Base-by-base conservation (phyloP, 148 eudicot species). In the Rhododendron molle region DNA sequence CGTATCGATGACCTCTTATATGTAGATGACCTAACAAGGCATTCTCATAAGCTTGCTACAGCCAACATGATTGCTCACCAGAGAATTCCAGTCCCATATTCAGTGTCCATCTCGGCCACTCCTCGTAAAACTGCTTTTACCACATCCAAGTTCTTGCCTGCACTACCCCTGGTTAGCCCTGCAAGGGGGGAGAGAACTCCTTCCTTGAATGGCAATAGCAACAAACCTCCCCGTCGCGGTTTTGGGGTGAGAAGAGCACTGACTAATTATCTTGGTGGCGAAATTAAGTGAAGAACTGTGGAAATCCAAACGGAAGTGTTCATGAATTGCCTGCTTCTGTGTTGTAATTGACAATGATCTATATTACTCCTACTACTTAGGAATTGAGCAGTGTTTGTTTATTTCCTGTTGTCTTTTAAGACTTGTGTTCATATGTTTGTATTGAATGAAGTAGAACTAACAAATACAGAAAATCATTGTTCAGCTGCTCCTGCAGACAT, bases 1-100 rank as follows among this genome's bases (percentile, higher is more conserved):
- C 93, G 98, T 2, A 92, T 95, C 44, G 98, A 95, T 28, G 96
- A 95, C 81, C 91, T 95, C 10, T 85, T 93, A 9, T 50, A 80
- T 3, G 62, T 80, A 54, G 62, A 80, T 80, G 82, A 80, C 62
- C 82, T 80, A 16, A 80, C 82, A 5, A 80, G 62, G 36, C 82
- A 80, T 49, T 80, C 82, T 50, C 40, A 80, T 7, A 50, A 28
- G 82, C 82, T 80, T 30, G 62, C 82, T 28, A 28, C 40, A 78
- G 81, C 49, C 32, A 78, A 49, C 52, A 4, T 47, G 62, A 50
- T 49, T 80, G 62, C 38, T 30, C 82, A 80, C 38, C 30, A 80
- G 60, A 49, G 82, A 80, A 32, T 28, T 49, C 40, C 62, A 50
- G n/a, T 49, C 73, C 85, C 87, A 78, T 82, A 80, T 49, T 78